Base-by-base conservation (phyloP, 306 rosid genomes). In the Prunus davidiana region DNA sequence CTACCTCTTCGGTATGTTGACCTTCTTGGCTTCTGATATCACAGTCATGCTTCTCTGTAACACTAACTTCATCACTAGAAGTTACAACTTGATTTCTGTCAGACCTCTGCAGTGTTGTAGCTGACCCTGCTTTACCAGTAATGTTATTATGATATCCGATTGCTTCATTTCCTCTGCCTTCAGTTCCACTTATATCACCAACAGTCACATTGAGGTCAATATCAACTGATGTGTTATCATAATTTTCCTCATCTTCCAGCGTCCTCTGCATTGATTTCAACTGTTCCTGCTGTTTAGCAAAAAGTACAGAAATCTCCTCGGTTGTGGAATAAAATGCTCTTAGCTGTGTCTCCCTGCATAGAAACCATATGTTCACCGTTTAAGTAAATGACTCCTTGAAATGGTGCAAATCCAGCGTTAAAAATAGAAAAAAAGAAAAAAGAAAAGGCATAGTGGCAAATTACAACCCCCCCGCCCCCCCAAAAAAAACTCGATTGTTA, bases 261-360 rank as follows among this genome's bases (percentile, higher is more conserved):
- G 98, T 95, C 82, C 84, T 92, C 76, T 89, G 97, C 97, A 92
- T 95, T 68, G 96, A 68, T 81, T 92, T 90, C 84, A 95, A 83
- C 81, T 95, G 97, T 80, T 92, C 96, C 81, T 95, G 97, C 85
- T 95, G 97, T 88, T 92, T 92, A 22, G 87, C 85, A 82, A 95
- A 92, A 65, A 92, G 76, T 56, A 57, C 71, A 32, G 93, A 93
- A 74, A 94, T 94, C 91, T 89, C 97, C 83, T 90, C 98, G 8
- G 98, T 92, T 30, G 96, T 94, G 75, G 98, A 94, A 86, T 94
- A 94, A 86, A 94, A 94, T 73, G 98, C 84, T 52, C 98, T 83
- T 55, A 94, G 88, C 77, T 94, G 97, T 45, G 96, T 88, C 84
- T 94, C 98, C 84, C 98, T 94, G 86, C 84, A 81, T 54, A 63